Percentiles rank a stretch among this genome's conserved stretches.
Evolutionary conservation across 2,329 filamentous ascomycete species (phyloP).

Genomic region (Colletotrichum brevisporum): DNA sequence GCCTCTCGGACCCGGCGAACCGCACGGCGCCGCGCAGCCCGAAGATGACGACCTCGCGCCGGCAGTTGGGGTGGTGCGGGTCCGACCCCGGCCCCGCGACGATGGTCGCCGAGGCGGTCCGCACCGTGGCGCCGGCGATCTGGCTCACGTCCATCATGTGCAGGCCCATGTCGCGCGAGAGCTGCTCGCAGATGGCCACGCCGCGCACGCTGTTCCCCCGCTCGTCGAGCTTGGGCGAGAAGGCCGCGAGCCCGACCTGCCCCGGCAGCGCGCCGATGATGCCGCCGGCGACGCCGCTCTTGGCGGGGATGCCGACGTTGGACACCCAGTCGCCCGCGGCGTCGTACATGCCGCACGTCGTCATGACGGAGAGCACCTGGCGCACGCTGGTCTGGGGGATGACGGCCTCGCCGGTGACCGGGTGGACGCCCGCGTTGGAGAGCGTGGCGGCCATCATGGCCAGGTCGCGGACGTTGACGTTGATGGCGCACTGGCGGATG

Average conservation of each 20-base stretch:
- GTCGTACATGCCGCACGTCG: constrained; percentile 63
- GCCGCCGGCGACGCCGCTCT: constrained; percentile 56
- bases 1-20: constrained; percentile 51
- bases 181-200: constrained; percentile 58
- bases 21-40: constrained; percentile 51
- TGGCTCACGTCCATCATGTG: constrained; percentile 42
- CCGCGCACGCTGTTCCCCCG: constrained; percentile 58
- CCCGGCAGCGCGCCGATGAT: constrained; percentile 54
- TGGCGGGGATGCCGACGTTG: constrained; percentile 71
- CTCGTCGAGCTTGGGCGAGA: constrained; percentile 70
- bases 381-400: constrained; percentile 54
- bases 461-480: constrained; percentile 56
- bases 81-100: constrained; percentile 44
- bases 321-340: constrained; percentile 73
- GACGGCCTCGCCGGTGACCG: constrained; percentile 49
- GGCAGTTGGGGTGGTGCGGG: constrained; percentile 45
- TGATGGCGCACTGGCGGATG: constrained; percentile 57
- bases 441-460: constrained; percentile 57
- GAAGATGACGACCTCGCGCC: constrained; percentile 50
- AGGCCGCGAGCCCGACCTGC: constrained; percentile 62
- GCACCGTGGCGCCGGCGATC: constrained; percentile 31
- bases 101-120: constrained; percentile 49
- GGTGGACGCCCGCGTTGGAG: constrained; percentile 54
- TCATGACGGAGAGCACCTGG: constrained; percentile 58
- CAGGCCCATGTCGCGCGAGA: constrained; percentile 53